A percentile compares a stretch with the other conserved stretches of the same genome.
Evolutionary conservation across 768 basidiomycete genomes (phyloP).

Genomic region (Gautieria morchelliformis): DNA sequence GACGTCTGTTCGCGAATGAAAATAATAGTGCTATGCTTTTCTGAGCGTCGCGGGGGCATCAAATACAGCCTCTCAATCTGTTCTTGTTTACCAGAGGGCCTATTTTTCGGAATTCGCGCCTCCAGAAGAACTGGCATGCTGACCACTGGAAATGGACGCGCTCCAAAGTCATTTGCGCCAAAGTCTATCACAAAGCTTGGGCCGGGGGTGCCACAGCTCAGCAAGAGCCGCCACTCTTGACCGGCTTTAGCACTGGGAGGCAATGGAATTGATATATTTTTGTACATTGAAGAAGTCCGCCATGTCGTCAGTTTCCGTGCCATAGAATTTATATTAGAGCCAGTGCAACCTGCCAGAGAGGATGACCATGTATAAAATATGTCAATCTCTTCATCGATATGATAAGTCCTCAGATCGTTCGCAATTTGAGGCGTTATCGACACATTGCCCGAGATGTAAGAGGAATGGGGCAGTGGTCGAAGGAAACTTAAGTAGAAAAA

Average conservation of each 20-base stretch:
- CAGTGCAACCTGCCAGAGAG: conserved; percentile 8
- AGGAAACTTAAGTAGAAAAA: conserved; percentile 87
- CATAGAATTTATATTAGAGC: conserved; percentile 9
- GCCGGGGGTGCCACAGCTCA: conserved; percentile 31
- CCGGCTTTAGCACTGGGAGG: conserved; percentile 45
- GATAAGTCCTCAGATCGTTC: conserved; percentile 84
- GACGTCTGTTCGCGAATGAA: conserved; percentile 71
- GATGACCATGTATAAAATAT: conserved; percentile 63
- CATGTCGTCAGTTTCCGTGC: conserved; percentile 65
- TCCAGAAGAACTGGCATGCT: conserved; percentile 54
- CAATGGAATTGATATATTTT: conserved; percentile 56
- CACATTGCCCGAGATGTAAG: conserved; percentile 32
- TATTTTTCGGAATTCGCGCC: neutral
- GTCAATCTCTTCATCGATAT: conserved; percentile 42
- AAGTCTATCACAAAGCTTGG: conserved; percentile 32
- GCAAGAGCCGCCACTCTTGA: conserved; percentile 50
- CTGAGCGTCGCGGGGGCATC: conserved; percentile 16
- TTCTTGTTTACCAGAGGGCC: conserved; percentile 46
- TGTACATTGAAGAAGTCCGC: conserved; percentile 60
- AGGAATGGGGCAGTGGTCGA: conserved; percentile 64
- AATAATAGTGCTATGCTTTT: conserved; percentile 21
- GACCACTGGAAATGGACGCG: conserved; percentile 45
- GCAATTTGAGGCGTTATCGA: conserved; percentile 75
- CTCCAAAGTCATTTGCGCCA: conserved; percentile 32
- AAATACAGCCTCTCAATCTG: conserved; percentile 50